A percentile compares a stretch with the other conserved stretches of the same genome.
These are phyloP conservation scores for Schizophyllum amplum DNA, from an alignment of 1,284 basidiomycete species.

Conservation along the genomic window DNA sequence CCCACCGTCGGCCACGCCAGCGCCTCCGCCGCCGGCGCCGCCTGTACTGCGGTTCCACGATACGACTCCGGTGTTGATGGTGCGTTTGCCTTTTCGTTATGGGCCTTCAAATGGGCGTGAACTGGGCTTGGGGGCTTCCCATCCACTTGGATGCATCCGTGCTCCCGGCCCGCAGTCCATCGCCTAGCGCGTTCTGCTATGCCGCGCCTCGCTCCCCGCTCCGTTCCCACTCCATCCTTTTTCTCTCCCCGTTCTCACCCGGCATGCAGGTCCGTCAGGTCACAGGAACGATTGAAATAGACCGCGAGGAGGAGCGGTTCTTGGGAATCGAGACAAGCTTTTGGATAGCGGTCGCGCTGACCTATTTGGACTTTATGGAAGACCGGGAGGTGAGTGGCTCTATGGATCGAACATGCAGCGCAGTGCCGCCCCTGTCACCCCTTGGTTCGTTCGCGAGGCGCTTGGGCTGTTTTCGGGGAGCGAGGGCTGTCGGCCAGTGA, in stretches of 20 bases:
- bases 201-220: no score
- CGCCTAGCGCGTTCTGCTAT: no score
- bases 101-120: no score
- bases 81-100: no score
- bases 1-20: constrained; percentile 10
- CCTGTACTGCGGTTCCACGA: constrained; percentile 63
- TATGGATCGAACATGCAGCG: no score
- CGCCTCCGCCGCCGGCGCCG: constrained; percentile 17
- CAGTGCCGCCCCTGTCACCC: neutral
- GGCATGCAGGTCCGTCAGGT: constrained; percentile 32
- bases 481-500: no score
- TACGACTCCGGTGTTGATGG: constrained; percentile 55
- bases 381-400: constrained; percentile 59
- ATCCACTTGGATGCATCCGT: no score
- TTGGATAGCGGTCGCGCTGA: constrained; percentile 65
- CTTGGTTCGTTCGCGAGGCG: neutral
- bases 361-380: constrained; percentile 67
- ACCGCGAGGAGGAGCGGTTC: constrained; percentile 43
- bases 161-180: no score
- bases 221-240: no score
- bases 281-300: constrained; percentile 56
- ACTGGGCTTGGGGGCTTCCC: no score
- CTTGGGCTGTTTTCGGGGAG: no score
- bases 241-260: neutral
- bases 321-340: constrained; percentile 69